A percentile compares a stretch with the other conserved stretches of the same genome.
These are phyloP conservation scores for Collybiopsis confluens DNA, from an alignment of 768 basidiomycete species.

Conservation along the genomic window DNA sequence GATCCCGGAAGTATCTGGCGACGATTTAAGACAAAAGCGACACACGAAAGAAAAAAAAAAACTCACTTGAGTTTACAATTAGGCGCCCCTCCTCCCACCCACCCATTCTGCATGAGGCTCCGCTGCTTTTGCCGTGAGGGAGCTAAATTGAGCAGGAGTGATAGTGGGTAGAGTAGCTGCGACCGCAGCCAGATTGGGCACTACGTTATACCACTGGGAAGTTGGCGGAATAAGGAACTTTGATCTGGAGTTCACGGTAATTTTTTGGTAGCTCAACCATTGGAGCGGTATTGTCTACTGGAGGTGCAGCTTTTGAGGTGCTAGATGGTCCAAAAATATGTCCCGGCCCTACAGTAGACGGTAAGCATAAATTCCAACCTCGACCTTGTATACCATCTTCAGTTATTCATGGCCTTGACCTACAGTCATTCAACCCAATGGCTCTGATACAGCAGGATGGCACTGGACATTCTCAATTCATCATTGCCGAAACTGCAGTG, in stretches of 20 bases:
- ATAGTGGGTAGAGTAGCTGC: constrained; percentile 25
- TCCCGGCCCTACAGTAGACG: not conserved
- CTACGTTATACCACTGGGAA: constrained; percentile 53
- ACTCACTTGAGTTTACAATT: constrained; percentile 80
- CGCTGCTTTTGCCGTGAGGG: constrained; percentile 43
- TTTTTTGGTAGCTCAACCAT: constrained; percentile 27
- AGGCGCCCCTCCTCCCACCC: constrained; percentile 92
- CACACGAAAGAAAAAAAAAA: not conserved
- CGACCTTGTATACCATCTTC: not conserved
- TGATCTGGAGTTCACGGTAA: constrained; percentile 32
- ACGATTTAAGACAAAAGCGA: not conserved
- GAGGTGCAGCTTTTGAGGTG: not conserved
- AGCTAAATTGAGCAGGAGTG: constrained; percentile 39
- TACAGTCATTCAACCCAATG: not conserved
- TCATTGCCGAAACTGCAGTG: not conserved
- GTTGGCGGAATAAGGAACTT: constrained; percentile 34
- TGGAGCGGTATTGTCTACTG: not conserved
- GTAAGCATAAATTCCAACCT: not conserved
- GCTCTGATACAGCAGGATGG: not conserved
- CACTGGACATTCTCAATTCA: not conserved
- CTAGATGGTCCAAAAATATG: not conserved
- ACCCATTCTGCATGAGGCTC: constrained; percentile 66
- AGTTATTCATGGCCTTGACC: not conserved
- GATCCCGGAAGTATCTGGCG: constrained; percentile 87
- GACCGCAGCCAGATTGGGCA: constrained; percentile 35